Evolutionary conservation across 768 basidiomycete species (phyloP).

Genomic region (Sporobolomyces roseus): DNA sequence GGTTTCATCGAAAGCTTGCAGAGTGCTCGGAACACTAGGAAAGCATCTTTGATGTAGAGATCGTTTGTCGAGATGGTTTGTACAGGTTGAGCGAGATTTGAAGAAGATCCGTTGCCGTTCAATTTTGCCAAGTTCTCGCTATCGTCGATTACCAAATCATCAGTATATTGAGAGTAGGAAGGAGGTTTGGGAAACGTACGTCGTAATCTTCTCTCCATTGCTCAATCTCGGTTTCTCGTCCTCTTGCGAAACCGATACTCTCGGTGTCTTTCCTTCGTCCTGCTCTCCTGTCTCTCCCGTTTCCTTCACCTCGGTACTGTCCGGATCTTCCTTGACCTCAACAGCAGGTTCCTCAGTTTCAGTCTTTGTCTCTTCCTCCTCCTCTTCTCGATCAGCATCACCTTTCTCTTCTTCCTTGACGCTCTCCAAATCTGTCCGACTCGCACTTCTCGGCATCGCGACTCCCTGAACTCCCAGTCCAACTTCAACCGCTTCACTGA

Average conservation of each 20-base stretch:
- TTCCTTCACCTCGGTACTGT: background rate
- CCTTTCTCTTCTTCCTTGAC: constrained; percentile 24
- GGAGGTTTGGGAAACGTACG: constrained; percentile 19
- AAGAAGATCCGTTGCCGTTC: constrained; percentile 18
- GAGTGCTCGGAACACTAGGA: constrained; percentile 91
- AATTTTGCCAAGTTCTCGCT: constrained; percentile 31
- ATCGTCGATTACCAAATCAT: background rate
- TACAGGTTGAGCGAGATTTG: background rate
- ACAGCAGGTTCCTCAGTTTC: background rate
- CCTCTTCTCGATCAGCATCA: background rate
- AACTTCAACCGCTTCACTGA: constrained; percentile 3
- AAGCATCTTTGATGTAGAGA: constrained; percentile 92
- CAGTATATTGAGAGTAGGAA: too few relatives aligned
- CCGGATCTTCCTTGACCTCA: background rate
- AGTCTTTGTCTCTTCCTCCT: background rate
- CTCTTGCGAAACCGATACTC: constrained; percentile 9
- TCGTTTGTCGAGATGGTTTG: constrained; percentile 58
- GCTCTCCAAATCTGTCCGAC: constrained; percentile 30
- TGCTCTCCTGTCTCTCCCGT: background rate
- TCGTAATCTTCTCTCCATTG: constrained; percentile 30
- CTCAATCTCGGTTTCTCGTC: constrained; percentile 6
- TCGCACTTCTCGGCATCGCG: constrained; percentile 9
- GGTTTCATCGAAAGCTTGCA: constrained; percentile 99
- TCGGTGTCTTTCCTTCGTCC: background rate
- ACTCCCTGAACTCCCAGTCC: constrained; percentile 4